phyloP scores from a whole-genome alignment of 805 yeast species.

The Starmera caribaea region DNA sequence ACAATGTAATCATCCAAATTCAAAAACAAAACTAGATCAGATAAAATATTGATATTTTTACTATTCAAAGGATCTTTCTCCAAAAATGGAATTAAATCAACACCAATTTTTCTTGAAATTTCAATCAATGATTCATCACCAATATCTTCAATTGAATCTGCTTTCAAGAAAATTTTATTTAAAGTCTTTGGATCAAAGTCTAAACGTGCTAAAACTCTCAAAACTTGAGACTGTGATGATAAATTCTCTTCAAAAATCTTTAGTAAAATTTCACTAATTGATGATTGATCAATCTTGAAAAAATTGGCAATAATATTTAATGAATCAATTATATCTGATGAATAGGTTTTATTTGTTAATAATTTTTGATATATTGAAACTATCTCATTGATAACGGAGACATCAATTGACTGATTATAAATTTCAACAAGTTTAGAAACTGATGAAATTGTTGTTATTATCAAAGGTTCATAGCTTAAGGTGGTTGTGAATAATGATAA shows the following conservation, averaged over 20 bases:
- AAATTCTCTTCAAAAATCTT: conserved; percentile 7
- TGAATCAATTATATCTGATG: conserved; percentile 13
- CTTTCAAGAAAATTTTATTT: conserved; percentile 12
- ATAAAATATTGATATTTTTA: conserved; percentile 15
- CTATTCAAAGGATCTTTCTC: conserved; percentile 10
- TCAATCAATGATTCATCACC: conserved; percentile 17
- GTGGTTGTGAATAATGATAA: conserved; percentile 23
- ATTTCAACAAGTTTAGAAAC: conserved; percentile 15
- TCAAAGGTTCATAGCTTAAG: conserved; percentile 26
- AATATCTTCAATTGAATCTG: conserved; percentile 14
- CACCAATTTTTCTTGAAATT: conserved; percentile 16
- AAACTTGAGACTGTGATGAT: conserved; percentile 13
- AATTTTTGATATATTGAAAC: conserved; percentile 7
- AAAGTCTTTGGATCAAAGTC: conserved; percentile 9
- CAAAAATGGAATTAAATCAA: conserved; percentile 16
- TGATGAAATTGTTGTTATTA: conserved; percentile 21
- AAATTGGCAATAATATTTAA: conserved; percentile 11
- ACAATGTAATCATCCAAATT: conserved; percentile 13
- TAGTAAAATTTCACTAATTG: conserved; percentile 12
- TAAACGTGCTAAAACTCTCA: conserved; percentile 14
- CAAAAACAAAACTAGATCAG: conserved; percentile 16
- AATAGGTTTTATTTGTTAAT: conserved; percentile 5
- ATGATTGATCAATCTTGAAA: conserved; percentile 8
- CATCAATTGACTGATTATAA: conserved; percentile 6
- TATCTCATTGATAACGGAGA: conserved; percentile 5